Evolutionary conservation across 306 rosid genomes (phyloP).

Genomic region (Malus asiatica): DNA sequence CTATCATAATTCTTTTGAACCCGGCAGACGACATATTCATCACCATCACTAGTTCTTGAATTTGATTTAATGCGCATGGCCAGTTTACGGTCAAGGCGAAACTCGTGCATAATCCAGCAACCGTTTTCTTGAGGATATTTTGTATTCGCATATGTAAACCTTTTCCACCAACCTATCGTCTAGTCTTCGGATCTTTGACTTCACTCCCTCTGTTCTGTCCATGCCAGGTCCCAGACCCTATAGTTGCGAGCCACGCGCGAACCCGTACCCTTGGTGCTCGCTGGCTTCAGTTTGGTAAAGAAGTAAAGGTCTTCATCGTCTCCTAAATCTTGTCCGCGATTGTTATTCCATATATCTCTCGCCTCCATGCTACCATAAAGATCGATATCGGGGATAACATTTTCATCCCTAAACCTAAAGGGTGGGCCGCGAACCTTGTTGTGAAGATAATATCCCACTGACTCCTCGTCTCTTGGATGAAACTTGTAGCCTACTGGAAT

Average conservation of each 20-base stretch:
- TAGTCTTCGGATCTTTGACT: neutral
- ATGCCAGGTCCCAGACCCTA: neutral
- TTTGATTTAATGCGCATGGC: neutral
- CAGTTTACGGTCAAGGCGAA: neutral
- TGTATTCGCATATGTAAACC: neutral
- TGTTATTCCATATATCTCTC: neutral
- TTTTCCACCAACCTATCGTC: neutral
- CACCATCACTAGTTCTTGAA: neutral
- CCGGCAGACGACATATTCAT: neutral
- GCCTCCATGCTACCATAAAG: neutral
- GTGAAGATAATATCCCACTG: neutral
- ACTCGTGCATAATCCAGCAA: neutral
- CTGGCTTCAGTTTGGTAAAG: neutral
- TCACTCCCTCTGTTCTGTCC: neutral
- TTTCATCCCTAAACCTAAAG: neutral
- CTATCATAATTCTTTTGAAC: neutral
- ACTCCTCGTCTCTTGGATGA: neutral
- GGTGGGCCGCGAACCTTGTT: neutral
- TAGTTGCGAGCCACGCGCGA: neutral
- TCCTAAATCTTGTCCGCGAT: neutral
- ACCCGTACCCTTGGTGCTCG: neutral
- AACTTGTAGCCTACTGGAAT: neutral
- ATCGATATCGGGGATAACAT: neutral
- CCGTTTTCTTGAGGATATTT: neutral
- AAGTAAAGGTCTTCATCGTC: neutral